Evolutionary conservation across 1,139 yeast species (phyloP).

Genomic region (Geotrichum cucujoidarum): DNA sequence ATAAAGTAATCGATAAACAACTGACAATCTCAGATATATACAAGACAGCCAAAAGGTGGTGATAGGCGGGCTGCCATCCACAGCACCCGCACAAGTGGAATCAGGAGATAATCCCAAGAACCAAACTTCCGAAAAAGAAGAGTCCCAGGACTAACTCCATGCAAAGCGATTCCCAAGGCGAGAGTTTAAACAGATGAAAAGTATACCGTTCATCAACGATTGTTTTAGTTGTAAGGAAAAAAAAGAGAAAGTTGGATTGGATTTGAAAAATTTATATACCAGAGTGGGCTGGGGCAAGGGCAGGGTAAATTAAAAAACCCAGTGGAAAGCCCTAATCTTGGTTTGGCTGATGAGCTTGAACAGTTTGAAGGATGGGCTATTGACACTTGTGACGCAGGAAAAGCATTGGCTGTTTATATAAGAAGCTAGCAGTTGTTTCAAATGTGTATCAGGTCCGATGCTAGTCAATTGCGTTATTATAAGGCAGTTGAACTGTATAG

Average conservation of each 20-base stretch:
- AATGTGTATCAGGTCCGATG: no score
- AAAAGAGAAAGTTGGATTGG: constrained; percentile 1
- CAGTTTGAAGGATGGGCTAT: no score
- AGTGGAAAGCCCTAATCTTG: no score
- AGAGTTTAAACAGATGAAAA: constrained; percentile 16
- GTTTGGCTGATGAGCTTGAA: no score
- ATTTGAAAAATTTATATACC: no score
- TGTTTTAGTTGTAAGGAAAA: constrained; percentile 16
- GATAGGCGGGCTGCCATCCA: constrained; percentile 18
- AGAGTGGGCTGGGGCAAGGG: no score
- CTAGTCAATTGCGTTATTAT: no score
- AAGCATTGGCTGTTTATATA: no score
- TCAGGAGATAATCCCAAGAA: not conserved
- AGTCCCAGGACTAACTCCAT: not conserved
- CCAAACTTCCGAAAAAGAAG: not conserved
- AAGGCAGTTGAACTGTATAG: no score
- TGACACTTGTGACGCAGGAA: no score
- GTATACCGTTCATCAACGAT: constrained; percentile 17
- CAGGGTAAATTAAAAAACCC: no score
- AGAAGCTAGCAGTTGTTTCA: no score
- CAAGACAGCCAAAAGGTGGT: constrained; percentile 16
- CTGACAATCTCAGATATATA: constrained; percentile 16
- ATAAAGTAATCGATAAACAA: not conserved
- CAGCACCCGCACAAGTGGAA: constrained; percentile 16
- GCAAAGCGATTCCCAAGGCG: constrained; percentile 12